These are phyloP conservation scores for Coemansia sp. DNA, from an alignment of 192 early-diverging fungal species.

Conservation along the genomic window DNA sequence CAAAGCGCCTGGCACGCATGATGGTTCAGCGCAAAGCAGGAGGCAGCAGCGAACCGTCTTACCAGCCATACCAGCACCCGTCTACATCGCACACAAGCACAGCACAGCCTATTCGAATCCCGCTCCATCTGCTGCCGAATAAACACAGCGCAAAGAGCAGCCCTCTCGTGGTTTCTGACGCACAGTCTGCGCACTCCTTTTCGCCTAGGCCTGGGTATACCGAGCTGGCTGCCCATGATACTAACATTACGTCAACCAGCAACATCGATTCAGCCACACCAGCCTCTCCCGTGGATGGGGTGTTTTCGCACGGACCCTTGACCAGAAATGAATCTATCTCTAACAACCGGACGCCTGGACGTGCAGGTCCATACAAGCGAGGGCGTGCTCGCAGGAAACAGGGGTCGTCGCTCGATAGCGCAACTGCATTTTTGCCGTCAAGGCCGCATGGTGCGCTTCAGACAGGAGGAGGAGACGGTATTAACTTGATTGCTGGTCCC, in stretches of 20 bases:
- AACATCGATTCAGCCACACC: background rate
- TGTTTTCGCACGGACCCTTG: background rate
- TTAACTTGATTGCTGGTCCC: background rate
- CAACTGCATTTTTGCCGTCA: background rate
- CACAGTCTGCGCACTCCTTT: background rate
- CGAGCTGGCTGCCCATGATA: background rate
- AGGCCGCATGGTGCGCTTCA: background rate
- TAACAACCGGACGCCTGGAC: background rate
- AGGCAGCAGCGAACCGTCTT: conserved; percentile 7
- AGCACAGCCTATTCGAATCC: background rate
- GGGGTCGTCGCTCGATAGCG: conserved; percentile 14
- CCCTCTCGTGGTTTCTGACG: background rate
- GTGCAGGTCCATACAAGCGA: background rate
- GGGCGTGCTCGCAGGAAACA: conserved; percentile 10
- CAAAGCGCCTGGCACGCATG: conserved; percentile 38
- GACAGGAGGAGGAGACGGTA: background rate
- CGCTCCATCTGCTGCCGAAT: background rate
- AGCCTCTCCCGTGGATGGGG: background rate
- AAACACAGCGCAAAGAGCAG: conserved; percentile 1
- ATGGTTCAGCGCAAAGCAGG: conserved; percentile 30
- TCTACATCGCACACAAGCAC: conserved; percentile 1
- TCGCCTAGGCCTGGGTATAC: background rate
- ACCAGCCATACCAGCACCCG: background rate
- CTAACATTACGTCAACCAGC: background rate
- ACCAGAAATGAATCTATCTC: background rate